Base-by-base conservation (phyloP, 2,329 filamentous ascomycete species). In the Exophiala calicioides region DNA sequence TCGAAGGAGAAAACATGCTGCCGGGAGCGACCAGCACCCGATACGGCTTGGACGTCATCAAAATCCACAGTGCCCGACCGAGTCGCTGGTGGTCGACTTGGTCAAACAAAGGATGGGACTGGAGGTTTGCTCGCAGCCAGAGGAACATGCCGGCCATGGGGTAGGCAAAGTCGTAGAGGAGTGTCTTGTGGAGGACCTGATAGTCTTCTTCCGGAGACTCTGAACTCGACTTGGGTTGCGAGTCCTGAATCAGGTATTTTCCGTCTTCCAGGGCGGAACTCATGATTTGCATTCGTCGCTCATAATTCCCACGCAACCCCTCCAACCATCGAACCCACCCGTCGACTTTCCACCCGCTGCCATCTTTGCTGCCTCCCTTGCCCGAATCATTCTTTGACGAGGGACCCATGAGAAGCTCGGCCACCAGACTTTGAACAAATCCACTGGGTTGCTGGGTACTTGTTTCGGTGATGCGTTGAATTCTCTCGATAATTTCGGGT, bases 251-350 rank as follows among this genome's bases (percentile, higher is more conserved):
- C 47, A 84, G 68, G 60, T 77, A 79, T 32, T 81, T 77, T 43
- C 85, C 80, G 4, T 80, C 77, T 61, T 93, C 86, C 10, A 96
- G 79, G 42, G 81, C 77, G 5, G 70, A 70, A 67, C 84, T 86
- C 88, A 95, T 94, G 54, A 73, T 69, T 59, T 79, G 79, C 88
- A 95, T 95, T 49, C 90, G 82, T 30, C 84, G 76, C 71, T 95
- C 88, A 68, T 96, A 96, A 59, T 82, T 80, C 46, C 85, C 88
- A 19, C 90, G 81, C 10, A 96, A 77, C 5, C 90, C 89, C 51
- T 85, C 86, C 18, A 96, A 81, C 90, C 90, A 96, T 56, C 88
- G 84, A 10, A 95, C 85, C 88, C 88, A 96, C 55, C 90, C 90
- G 51, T 84, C 82, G 53, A 84, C 81, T 60, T 87, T 77, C 90